These are phyloP conservation scores for Trichoderma arundinaceum DNA, from an alignment of 2,329 filamentous ascomycete species.

Conservation along the genomic window DNA sequence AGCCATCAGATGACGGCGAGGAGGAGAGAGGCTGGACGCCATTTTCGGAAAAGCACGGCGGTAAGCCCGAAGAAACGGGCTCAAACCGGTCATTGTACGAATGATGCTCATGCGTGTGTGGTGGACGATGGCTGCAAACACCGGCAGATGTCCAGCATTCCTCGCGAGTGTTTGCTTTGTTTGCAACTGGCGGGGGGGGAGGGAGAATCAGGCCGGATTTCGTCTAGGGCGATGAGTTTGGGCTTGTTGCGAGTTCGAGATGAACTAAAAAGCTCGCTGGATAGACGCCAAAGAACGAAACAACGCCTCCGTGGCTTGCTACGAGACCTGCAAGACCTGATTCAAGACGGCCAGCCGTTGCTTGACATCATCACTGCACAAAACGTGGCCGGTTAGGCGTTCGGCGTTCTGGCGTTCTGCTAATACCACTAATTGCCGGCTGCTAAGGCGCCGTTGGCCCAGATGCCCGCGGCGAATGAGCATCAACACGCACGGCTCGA, in stretches of 20 bases:
- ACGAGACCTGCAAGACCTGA: not conserved
- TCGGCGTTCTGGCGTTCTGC: too few relatives aligned
- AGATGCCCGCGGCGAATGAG: not conserved
- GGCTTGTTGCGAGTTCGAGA: not conserved
- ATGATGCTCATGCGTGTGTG: not conserved
- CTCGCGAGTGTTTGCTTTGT: not conserved
- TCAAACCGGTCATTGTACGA: not conserved
- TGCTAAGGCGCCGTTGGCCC: too few relatives aligned
- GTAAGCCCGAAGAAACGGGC: not conserved
- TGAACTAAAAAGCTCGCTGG: not conserved
- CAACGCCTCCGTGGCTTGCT: not conserved
- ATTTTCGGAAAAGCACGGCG: slow-evolving; percentile 16
- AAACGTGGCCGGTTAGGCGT: too few relatives aligned
- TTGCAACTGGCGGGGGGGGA: too few relatives aligned
- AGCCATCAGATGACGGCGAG: slow-evolving; percentile 7
- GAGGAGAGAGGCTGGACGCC: slow-evolving; percentile 8
- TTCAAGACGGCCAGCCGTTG: not conserved
- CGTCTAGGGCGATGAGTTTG: too few relatives aligned
- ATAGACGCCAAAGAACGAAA: not conserved
- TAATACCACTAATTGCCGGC: too few relatives aligned
- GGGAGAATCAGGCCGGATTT: too few relatives aligned
- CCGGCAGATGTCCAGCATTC: not conserved
- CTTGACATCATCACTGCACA: too few relatives aligned
- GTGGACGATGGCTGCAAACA: not conserved
- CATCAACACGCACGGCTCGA: not conserved